Conservation (phyloP, 23 red algal species). For the Gracilaria domingensis region DNA sequence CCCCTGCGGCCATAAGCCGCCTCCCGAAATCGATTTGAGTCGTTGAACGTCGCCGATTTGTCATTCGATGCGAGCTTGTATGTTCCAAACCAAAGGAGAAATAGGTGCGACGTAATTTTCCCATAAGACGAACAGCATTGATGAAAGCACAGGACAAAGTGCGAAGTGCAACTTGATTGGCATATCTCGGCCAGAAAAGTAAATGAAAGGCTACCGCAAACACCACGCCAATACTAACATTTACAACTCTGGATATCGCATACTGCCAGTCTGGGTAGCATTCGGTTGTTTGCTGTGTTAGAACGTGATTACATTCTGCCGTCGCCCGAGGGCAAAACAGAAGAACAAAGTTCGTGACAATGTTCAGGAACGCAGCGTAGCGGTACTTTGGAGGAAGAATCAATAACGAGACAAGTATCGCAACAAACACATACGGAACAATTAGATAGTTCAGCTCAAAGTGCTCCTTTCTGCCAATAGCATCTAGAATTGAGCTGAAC, state of each 20-base stretch:
- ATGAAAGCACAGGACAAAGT: constrained; percentile 35
- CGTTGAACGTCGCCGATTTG: not conserved
- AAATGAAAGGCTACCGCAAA: constrained; percentile 65
- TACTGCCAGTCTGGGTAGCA: constrained; percentile 70
- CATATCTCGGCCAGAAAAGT: constrained; percentile 73
- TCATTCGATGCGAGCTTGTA: not conserved
- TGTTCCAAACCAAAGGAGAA: constrained; percentile 46
- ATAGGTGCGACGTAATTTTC: constrained; percentile 51
- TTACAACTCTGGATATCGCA: constrained; percentile 49
- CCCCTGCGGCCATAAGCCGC: constrained; percentile 1
- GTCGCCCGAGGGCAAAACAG: constrained; percentile 65
- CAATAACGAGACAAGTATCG: constrained; percentile 22
- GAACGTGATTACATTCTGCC: constrained; percentile 38
- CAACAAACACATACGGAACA: constrained; percentile 50
- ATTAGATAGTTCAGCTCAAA: constrained; percentile 49
- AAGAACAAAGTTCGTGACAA: constrained; percentile 70
- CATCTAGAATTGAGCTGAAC: constrained; percentile 39
- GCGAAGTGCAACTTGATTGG: constrained; percentile 64
- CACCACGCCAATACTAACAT: constrained; percentile 71
- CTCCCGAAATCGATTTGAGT: not conserved
- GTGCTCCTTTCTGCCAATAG: constrained; percentile 31
- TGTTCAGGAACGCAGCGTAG: constrained; percentile 77
- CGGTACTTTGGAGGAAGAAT: constrained; percentile 50
- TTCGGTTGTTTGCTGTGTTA: not conserved
- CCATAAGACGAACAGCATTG: constrained; percentile 39